These are phyloP conservation scores for Pleurotus pulmonarius DNA, from an alignment of 768 basidiomycete species.

Conservation along the genomic window DNA sequence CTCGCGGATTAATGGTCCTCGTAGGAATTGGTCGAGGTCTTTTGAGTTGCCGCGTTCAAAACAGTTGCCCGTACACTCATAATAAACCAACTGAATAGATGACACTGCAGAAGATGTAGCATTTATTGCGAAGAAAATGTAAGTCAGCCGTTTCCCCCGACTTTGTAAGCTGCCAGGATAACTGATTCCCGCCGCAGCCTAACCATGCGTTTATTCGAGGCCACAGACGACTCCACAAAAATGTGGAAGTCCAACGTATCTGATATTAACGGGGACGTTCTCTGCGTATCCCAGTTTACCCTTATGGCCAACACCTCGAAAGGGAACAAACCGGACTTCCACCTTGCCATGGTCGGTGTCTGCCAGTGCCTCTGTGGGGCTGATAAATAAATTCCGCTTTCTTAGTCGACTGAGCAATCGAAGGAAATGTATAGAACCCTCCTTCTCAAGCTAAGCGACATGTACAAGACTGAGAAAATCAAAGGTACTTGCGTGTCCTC, in stretches of 20 bases:
- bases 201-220: slow-evolving; percentile 68
- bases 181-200: slow-evolving; percentile 42
- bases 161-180: slow-evolving; percentile 5
- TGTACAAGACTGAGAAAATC: slow-evolving; percentile 74
- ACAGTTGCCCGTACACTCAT: no score
- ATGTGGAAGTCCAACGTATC: slow-evolving; percentile 90
- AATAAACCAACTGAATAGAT: slow-evolving; percentile 39
- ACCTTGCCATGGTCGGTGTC: slow-evolving; percentile 77
- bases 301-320: slow-evolving; percentile 84
- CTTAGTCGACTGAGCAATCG: slow-evolving; percentile 63
- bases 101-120: slow-evolving; percentile 76
- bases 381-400: neutral
- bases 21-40: slow-evolving; percentile 84
- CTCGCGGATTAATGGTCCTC: slow-evolving; percentile 83
- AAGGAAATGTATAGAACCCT: slow-evolving; percentile 70
- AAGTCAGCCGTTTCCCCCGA: slow-evolving; percentile 19
- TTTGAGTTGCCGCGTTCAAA: no score
- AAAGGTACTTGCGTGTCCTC: slow-evolving; percentile 51
- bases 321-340: slow-evolving; percentile 90
- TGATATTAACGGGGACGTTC: slow-evolving; percentile 85
- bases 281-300: slow-evolving; percentile 95
- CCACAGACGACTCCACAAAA: slow-evolving; percentile 44
- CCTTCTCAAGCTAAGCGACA: slow-evolving; percentile 57
- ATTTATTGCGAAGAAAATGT: slow-evolving; percentile 82
- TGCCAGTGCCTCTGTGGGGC: neutral